These are phyloP conservation scores for Aureoboletus auriporus DNA, from an alignment of 768 basidiomycete genomes.

Conservation along the genomic window DNA sequence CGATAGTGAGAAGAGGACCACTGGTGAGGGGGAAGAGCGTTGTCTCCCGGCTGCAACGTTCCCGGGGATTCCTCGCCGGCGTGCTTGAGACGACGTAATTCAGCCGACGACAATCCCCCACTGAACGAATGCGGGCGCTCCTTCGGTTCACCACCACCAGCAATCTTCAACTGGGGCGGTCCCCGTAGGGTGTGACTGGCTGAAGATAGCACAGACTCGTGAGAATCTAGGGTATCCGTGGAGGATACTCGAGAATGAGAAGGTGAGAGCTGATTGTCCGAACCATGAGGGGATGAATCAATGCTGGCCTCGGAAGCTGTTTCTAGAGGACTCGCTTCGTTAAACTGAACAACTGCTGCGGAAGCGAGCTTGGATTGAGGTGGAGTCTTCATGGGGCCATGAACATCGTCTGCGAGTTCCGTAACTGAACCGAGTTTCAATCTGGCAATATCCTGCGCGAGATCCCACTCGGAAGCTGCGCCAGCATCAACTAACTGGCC, in stretches of 20 bases:
- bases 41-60: conserved; percentile 33
- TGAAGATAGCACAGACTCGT: conserved; percentile 48
- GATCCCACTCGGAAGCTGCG: conserved; percentile 58
- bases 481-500: conserved; percentile 60
- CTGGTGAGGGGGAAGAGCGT: conserved; percentile 40
- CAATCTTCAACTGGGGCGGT: conserved; percentile 51
- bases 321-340: conserved; percentile 69
- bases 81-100: conserved; percentile 72
- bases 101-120: conserved; percentile 69
- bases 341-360: conserved; percentile 50
- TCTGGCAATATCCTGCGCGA: conserved; percentile 69
- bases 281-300: conserved; percentile 67
- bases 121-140: conserved; percentile 82
- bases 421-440: conserved; percentile 60
- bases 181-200: conserved; percentile 56
- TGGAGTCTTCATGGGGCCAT: conserved; percentile 55
- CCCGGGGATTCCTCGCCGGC: conserved; percentile 45
- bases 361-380: conserved; percentile 60
- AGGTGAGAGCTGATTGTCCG: conserved; percentile 61
- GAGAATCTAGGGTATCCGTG: conserved; percentile 67
- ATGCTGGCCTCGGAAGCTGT: conserved; percentile 67
- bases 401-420: conserved; percentile 49
- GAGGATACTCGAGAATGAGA: conserved; percentile 82
- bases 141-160: conserved; percentile 52
- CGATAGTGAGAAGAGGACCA: conserved; percentile 50